Base-by-base conservation (phyloP, 495 filamentous ascomycete genomes). In the Xylaria scruposa region DNA sequence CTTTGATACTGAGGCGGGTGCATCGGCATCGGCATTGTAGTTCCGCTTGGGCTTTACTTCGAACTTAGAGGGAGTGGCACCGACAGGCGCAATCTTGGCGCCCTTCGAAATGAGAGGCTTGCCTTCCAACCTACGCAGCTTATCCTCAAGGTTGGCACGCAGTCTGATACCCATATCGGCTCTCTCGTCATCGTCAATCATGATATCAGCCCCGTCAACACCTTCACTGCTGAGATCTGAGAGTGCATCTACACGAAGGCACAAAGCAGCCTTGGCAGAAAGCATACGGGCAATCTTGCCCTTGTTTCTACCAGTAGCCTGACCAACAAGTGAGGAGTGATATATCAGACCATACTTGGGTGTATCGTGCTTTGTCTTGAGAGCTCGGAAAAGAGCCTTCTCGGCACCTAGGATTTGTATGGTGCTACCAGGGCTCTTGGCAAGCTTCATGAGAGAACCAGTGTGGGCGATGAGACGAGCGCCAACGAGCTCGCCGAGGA, bases 291-390 rank as follows among this genome's bases (percentile, higher is more conserved):
- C 96, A 79, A 99, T 97, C 86, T 99, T 99, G 74, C 96, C 96
- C 91, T 99, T 99, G 85, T 98, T 98, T 84, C 91, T 93, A 73
- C 97, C 96, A 33, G 93, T 95, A 31, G 97, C 95, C 84, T 99
- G 96, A 56, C 96, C 96, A 61, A 99, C 93, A 40, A 99, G 86
- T 33, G 94, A 97, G 24, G 96, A 95, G 82, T 99, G 97, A 85
- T 98, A 99, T 81, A 98, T 97, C 74, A 99, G 89, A 86, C 96
- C 96, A 76, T 99, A 99, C 85, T 99, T 99, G 74, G 96, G 96
- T 15, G 96, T 99, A 78, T 98, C 94, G 81, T 98, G 96, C 86
- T 99, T 99, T 21, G 97, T 99, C 87, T 99, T 99, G 71, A 99
- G 85, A 24, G 96, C 96, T 73, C 96, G 90, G 90, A 99, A 99